Conservation (phyloP, 768 basidiomycete species). For the Tulasnella sp. region DNA sequence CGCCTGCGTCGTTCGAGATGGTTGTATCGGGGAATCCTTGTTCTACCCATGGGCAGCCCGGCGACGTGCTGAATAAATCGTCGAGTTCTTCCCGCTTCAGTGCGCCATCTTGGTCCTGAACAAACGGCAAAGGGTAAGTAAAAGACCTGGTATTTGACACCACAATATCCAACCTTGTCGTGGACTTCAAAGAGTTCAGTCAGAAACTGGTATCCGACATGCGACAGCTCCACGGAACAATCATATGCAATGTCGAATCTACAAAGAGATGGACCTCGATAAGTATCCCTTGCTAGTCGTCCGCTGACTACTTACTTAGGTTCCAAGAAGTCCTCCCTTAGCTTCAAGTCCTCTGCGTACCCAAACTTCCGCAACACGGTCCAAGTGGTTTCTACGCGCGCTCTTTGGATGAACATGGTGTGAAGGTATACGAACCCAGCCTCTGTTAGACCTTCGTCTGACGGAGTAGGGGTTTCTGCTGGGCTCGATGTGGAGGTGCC, state of each 20-base stretch:
- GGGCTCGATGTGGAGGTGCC: not conserved
- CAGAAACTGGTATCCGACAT: conserved; percentile 92
- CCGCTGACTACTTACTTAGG: conserved; percentile 59
- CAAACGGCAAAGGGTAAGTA: conserved; percentile 7
- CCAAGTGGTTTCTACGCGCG: conserved; percentile 96
- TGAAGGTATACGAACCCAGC: conserved; percentile 90
- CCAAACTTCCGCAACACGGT: conserved; percentile 91
- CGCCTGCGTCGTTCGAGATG: conserved; percentile 74
- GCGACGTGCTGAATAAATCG: conserved; percentile 86
- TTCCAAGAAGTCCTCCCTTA: conserved; percentile 78
- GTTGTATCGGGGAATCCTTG: conserved; percentile 78
- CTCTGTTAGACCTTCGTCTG: conserved; percentile 75
- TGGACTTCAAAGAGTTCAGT: conserved; percentile 94
- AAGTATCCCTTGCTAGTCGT: not conserved
- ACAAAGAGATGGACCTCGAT: conserved; percentile 21
- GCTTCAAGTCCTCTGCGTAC: conserved; percentile 86
- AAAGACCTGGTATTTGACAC: not conserved
- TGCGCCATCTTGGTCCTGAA: conserved; percentile 90
- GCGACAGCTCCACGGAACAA: conserved; percentile 91
- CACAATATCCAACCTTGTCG: conserved; percentile 59
- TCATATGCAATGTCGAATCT: conserved; percentile 92
- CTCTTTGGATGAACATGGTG: conserved; percentile 93
- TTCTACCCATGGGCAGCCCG: conserved; percentile 83
- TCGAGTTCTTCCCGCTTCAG: conserved; percentile 74
- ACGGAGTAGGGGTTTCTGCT: not conserved